These are phyloP conservation scores for Nothophoma quercina DNA, from an alignment of 2,329 filamentous ascomycete genomes.

Conservation along the genomic window DNA sequence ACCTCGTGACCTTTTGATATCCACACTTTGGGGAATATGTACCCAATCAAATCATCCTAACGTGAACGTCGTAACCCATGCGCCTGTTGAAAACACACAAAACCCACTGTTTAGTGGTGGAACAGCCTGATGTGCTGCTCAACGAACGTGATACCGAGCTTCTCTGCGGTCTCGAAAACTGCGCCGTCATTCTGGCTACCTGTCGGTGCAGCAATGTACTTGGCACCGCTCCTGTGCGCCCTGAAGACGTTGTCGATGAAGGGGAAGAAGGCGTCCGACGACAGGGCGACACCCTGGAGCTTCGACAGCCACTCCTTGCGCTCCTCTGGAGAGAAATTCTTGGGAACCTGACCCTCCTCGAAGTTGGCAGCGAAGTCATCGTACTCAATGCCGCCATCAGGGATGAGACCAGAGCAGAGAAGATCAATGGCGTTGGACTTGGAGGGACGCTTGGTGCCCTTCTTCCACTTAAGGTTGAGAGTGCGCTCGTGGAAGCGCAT, in stretches of 20 bases:
- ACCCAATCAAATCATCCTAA: slow-evolving; percentile 14
- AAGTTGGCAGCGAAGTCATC: slow-evolving; percentile 89
- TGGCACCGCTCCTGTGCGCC: slow-evolving; percentile 84
- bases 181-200: slow-evolving; percentile 86
- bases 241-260: slow-evolving; percentile 99
- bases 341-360: slow-evolving; percentile 76
- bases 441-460: slow-evolving; percentile 93
- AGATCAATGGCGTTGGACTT: slow-evolving; percentile 99
- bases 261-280: slow-evolving; percentile 97
- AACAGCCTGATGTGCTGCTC: slow-evolving; percentile 94
- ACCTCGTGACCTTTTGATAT: slow-evolving; percentile 11
- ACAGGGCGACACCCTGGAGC: slow-evolving; percentile 82
- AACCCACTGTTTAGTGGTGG: slow-evolving; percentile 73
- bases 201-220: slow-evolving; percentile 92
- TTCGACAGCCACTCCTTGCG: slow-evolving; percentile 84
- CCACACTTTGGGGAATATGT: slow-evolving; percentile 12
- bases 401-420: slow-evolving; percentile 88
- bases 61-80: slow-evolving; percentile 18
- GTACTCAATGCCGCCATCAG: slow-evolving; percentile 81
- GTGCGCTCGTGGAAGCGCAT: slow-evolving; percentile 95
- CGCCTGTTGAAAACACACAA: slow-evolving; percentile 14
- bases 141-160: slow-evolving; percentile 90
- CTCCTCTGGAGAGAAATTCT: slow-evolving; percentile 83
- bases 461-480: slow-evolving; percentile 92
- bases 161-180: slow-evolving; percentile 89